Base-by-base conservation (phyloP, 2,329 filamentous ascomycete genomes). In the Periconia sp. region DNA sequence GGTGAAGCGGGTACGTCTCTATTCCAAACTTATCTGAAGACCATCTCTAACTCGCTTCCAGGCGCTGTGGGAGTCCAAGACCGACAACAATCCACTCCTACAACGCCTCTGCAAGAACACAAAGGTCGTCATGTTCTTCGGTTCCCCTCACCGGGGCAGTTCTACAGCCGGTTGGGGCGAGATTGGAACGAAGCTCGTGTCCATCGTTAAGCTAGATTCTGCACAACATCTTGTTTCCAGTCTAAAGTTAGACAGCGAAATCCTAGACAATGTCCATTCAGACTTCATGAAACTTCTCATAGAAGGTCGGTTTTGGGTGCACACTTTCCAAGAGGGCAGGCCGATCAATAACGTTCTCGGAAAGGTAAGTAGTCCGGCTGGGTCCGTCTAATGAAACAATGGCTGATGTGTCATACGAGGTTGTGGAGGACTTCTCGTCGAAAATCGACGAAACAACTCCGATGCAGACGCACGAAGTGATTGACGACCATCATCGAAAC, bases 101-200 rank as follows among this genome's bases (percentile, higher is more conserved):
- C 31, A 41, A 19, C 37, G 39, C 23, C 36, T 49, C 7, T 10
- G 31, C 21, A 37, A 30, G 12, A 24, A 29, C 12, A 41, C 41
- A 3, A 49, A 49, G 26, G 46, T 40, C 12, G 29, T 49, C 17
- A 36, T 49, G 11, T 49, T 49, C 24, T 49, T 49, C 26, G 46
- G 46, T 8, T 33, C 46, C 11, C 46, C 46, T 11, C 46, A 49
- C 29, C 24, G 23, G 17, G 41, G 46, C 13, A 37, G 36, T n/a
- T 28, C 15, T 18, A 30, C 32, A 24, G 46, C 46, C 12, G 24
- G 22, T 21, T 40, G 36, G 40, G 44, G 33, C 4, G 31, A 43
- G 18, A 49, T 42, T 15, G 36, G 31, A 5, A 49, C 40, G 16
- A 33, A 44, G 12, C 41, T 49, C 18, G 36, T 28, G 17, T 40